phyloP scores from a whole-genome alignment of 2,329 filamentous ascomycete genomes.

The Cordyceps farinosa region DNA sequence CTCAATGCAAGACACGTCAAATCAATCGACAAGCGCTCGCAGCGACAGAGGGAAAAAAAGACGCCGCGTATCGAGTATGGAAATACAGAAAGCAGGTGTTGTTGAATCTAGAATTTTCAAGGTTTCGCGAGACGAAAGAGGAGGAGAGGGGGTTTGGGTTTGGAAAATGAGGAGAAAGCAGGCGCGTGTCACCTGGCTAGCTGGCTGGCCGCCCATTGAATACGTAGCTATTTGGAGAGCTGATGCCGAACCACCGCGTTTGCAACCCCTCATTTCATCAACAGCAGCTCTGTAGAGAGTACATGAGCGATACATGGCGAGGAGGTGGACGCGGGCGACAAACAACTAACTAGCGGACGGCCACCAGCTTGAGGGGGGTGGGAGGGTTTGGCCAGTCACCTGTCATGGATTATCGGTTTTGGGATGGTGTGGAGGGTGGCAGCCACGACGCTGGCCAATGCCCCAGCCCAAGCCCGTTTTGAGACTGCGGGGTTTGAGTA shows the following conservation, averaged over 20 bases:
- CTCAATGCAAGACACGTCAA: background rate
- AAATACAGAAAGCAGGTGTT: background rate
- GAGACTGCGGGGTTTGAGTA: slow-evolving; percentile 16
- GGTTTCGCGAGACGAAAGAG: background rate
- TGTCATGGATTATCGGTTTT: slow-evolving; percentile 11
- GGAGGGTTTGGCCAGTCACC: slow-evolving; percentile 11
- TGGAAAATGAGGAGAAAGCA: slow-evolving; percentile 14
- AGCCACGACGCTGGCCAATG: slow-evolving; percentile 14
- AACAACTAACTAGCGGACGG: background rate
- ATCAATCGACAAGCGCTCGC: background rate
- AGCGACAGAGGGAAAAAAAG: background rate
- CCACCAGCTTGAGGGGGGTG: background rate
- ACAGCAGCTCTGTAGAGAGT: slow-evolving; percentile 1
- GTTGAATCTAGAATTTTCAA: background rate
- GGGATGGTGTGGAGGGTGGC: slow-evolving; percentile 14
- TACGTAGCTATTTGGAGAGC: slow-evolving; percentile 11
- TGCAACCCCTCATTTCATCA: slow-evolving; percentile 8
- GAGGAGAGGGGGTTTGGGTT: background rate
- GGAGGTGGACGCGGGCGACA: background rate
- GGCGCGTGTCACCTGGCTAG: slow-evolving; percentile 4
- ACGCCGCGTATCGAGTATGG: background rate
- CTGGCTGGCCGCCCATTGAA: background rate
- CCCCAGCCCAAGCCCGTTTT: slow-evolving; percentile 5
- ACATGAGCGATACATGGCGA: slow-evolving; percentile 10
- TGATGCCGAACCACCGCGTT: slow-evolving; percentile 15